Base-by-base conservation (phyloP, 2,329 filamentous ascomycete species). In the Monosporascus ibericus region DNA sequence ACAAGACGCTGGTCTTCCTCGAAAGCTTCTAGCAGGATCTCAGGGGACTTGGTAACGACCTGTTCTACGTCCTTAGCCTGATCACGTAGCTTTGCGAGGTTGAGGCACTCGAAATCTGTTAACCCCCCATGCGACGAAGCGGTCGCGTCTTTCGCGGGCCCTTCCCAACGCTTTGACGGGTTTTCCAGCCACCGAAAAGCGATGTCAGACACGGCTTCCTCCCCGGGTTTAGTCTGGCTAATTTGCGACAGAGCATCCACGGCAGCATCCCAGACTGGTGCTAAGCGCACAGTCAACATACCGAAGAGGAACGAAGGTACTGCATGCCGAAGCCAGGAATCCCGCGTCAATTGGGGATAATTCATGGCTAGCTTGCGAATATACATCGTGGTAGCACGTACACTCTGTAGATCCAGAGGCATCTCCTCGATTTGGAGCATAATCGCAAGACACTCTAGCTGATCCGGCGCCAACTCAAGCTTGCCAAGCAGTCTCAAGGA, bases 221-320 rank as follows among this genome's bases (percentile, higher is more conserved):
- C 91, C 22, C 89, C 90, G 39, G 74, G 70, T 58, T 87, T 85
- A 22, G 78, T 79, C 59, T 88, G 80, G 20, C 85, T 81, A 50
- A 99, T 84, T 49, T 86, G 78, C 63, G 90, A 87, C 63, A 99
- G 72, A 1, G 88, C 84, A 51, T 84, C 80, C 48, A 87, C 83
- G 1, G 89, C 82, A 62, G 95, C 90, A 55, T 95, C 89, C 89
- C 92, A 96, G 6, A 95, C 76, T 37, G 90, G 90, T 1, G 91
- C 82, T 58, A 96, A 77, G 60, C 87, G 89, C 48, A 95, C 84
- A 1, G 92, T 94, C 54, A 97, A 78, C 70, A 96, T 80, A 48
- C 94, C 94, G 61, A 96, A 96, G 61, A 90, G 85, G 63, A 92
- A 97, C 0, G 82, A 79, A 0, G 92, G 88, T 30, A 97, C 79